Evolutionary conservation across 345 rosid genomes (phyloP).

Genomic region (Eucalyptus erythrocorys): DNA sequence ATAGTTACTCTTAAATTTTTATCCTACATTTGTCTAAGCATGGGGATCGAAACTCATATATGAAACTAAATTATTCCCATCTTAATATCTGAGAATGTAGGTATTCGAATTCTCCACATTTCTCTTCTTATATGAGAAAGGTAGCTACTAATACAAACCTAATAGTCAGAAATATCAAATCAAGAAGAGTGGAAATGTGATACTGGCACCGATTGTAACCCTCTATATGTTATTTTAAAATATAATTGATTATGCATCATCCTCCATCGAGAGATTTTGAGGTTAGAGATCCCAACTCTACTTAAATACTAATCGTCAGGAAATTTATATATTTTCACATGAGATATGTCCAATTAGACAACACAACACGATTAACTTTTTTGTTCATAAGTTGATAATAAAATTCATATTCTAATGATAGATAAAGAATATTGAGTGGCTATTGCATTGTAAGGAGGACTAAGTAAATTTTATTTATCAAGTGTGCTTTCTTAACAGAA

Average conservation of each 20-base stretch:
- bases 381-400: not conserved
- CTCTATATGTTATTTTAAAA: too few relatives aligned
- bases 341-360: not conserved
- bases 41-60: accelerated
- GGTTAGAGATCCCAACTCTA: accelerated
- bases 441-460: not conserved
- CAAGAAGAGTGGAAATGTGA: not conserved
- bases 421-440: not conserved
- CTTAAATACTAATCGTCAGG: not conserved
- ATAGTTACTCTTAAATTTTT: too few relatives aligned
- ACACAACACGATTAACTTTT: not conserved
- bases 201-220: accelerated
- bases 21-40: accelerated
- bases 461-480: not conserved
- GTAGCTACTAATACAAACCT: accelerated
- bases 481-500: not conserved
- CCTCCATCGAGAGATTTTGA: accelerated
- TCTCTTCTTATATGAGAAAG: accelerated
- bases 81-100: accelerated
- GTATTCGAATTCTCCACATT: accelerated
- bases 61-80: accelerated
- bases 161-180: too few relatives aligned
- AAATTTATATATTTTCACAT: too few relatives aligned
- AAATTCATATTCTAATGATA: too few relatives aligned
- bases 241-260: too few relatives aligned